phyloP scores from a whole-genome alignment of 2,329 filamentous ascomycete species.

The Trichoderma simmonsii region DNA sequence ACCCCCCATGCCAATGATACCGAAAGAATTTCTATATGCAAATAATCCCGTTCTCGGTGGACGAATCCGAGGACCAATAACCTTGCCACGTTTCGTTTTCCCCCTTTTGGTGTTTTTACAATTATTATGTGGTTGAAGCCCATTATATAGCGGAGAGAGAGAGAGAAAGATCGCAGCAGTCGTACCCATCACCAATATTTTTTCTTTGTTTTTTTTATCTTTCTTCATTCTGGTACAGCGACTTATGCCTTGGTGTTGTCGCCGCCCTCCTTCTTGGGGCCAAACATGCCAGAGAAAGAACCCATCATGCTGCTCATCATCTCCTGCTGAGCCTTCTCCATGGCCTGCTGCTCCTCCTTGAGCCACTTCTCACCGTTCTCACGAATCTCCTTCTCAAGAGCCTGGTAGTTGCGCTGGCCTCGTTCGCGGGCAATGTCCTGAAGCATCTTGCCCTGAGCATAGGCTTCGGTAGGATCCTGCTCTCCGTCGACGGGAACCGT shows the following conservation, averaged over 20 bases:
- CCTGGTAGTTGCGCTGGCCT: constrained; percentile 84
- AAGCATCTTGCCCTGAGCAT: constrained; percentile 93
- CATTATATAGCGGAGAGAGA: constrained; percentile 19
- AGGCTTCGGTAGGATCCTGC: constrained; percentile 68
- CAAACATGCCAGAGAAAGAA: constrained; percentile 50
- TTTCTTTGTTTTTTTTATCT: background rate
- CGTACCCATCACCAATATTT: background rate
- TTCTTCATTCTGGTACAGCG: background rate
- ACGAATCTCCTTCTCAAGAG: constrained; percentile 84
- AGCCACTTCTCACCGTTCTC: constrained; percentile 95
- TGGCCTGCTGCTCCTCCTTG: constrained; percentile 83
- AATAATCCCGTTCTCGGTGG: constrained; percentile 4
- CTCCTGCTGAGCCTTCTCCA: constrained; percentile 87
- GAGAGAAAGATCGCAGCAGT: background rate
- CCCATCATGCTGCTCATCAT: constrained; percentile 90
- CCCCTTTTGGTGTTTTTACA: constrained; percentile 15
- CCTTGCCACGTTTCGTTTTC: constrained; percentile 1
- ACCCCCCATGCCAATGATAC: constrained; percentile 15
- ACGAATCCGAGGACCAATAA: background rate
- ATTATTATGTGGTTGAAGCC: constrained; percentile 7
- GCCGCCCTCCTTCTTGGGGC: constrained; percentile 18
- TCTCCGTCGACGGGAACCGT: constrained; percentile 63
- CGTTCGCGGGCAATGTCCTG: constrained; percentile 91
- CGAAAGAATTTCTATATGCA: constrained; percentile 14
- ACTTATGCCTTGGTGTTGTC: constrained; percentile 23